Percentiles rank a stretch among this genome's conserved stretches.
These are phyloP conservation scores for Peribolospora baueri DNA, from an alignment of 768 basidiomycete genomes.

Conservation along the genomic window DNA sequence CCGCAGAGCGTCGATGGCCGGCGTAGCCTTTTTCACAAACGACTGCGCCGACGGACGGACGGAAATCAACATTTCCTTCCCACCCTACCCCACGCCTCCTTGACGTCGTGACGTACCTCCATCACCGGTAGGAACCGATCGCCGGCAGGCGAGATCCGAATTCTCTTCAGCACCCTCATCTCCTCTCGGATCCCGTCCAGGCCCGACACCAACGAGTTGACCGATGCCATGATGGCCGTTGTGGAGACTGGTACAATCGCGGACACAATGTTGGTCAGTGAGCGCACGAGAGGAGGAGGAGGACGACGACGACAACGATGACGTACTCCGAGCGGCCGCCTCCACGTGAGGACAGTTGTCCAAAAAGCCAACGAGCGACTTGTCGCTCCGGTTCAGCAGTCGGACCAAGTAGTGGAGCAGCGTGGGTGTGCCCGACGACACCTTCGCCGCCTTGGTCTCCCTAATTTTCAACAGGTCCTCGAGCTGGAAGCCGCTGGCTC, in stretches of 20 bases:
- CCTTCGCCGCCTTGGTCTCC: constrained; percentile 31
- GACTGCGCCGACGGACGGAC: constrained; percentile 22
- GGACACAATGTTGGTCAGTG: too few species aligned
- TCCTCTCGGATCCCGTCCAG: constrained; percentile 35
- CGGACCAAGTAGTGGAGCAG: constrained; percentile 74
- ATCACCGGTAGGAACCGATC: constrained; percentile 47
- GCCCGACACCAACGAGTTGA: constrained; percentile 34
- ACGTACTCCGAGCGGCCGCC: constrained; percentile 52
- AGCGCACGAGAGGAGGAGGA: neutral
- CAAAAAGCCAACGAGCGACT: constrained; percentile 39
- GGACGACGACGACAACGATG: too few species aligned
- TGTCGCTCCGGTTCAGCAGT: constrained; percentile 42
- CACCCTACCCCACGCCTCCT: neutral
- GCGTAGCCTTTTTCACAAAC: constrained; percentile 29
- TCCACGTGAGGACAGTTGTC: constrained; percentile 62
- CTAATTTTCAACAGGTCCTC: constrained; percentile 53
- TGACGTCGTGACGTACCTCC: constrained; percentile 27
- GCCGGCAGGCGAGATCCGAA: constrained; percentile 17
- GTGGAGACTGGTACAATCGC: constrained; percentile 36
- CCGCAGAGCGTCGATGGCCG: constrained; percentile 40
- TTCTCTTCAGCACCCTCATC: constrained; percentile 23
- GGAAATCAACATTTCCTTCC: neutral
- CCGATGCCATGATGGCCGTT: constrained; percentile 35
- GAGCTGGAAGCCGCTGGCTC: constrained; percentile 61
- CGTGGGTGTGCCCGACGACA: constrained; percentile 48